Conservation (phyloP, 768 basidiomycete species). For the Pleurotus platypus region DNA sequence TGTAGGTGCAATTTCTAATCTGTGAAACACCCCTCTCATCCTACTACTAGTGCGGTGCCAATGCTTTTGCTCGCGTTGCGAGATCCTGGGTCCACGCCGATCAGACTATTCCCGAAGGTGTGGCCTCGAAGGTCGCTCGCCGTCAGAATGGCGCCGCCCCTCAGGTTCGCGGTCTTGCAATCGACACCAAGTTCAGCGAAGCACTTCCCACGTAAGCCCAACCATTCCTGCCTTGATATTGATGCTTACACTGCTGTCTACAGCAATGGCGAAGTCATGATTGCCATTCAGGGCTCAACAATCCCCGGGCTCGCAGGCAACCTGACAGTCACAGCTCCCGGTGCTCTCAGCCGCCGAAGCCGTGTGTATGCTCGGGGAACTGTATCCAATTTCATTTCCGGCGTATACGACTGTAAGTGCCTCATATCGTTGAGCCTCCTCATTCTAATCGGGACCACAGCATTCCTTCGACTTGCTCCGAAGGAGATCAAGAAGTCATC, state of each 20-base stretch:
- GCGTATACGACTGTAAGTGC: not conserved
- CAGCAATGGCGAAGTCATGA: slow-evolving; percentile 2
- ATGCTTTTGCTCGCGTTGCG: slow-evolving; percentile 38
- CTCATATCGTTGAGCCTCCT: not conserved
- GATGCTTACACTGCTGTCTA: no score
- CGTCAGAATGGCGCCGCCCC: slow-evolving; percentile 29
- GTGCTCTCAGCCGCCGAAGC: not conserved
- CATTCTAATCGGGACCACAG: not conserved
- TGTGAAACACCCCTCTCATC: slow-evolving; percentile 24
- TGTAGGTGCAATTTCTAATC: slow-evolving; percentile 33
- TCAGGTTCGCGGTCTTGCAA: slow-evolving; percentile 34
- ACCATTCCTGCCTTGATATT: not conserved
- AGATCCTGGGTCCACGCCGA: slow-evolving; percentile 36
- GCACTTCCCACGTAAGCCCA: slow-evolving; percentile 18
- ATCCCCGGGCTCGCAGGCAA: not conserved
- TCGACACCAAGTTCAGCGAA: slow-evolving; percentile 36
- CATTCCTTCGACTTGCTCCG: not conserved
- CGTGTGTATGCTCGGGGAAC: not conserved
- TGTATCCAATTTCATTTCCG: not conserved
- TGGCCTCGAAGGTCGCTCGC: slow-evolving; percentile 22
- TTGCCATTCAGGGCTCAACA: not conserved
- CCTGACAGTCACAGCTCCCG: not conserved
- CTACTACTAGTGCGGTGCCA: slow-evolving; percentile 31
- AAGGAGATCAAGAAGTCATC: not conserved
- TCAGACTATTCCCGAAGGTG: slow-evolving; percentile 33